Base-by-base conservation (phyloP, 768 basidiomycete genomes). In the Lactarius indigo region DNA sequence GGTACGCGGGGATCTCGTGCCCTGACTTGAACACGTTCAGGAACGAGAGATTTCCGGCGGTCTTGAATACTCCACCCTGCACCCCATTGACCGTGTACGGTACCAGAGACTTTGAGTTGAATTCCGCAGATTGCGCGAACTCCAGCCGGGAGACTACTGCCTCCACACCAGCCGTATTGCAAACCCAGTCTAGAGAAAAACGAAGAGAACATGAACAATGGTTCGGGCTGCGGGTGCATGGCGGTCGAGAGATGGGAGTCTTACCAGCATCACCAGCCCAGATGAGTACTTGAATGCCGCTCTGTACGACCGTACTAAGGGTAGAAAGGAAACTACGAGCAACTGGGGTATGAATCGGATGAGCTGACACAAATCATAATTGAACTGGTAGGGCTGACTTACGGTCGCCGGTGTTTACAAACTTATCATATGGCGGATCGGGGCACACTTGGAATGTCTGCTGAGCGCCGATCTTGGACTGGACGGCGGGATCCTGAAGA, bases 11-110 rank as follows among this genome's bases (percentile, higher is more conserved):
- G 18, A 69, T 44, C 12, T 30, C 12, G 39, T 65, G 64, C 18
- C 81, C 82, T n/a, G 83, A 79, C 2, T 79, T 81, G 55, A 73
- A 80, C 33, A 83, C 76, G 5, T 81, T 76, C n/a, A 84, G 64
- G 65, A 82, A 83, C 5, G 82, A 81, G 64, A 77, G 73, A 0
- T 74, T 81, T 1, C 82, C 82, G 7, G 82, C 81, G 55, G 80
- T 82, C 74, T 84, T 84, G 73, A 74, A 83, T 47, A 78, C 73
- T 2, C 82, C 84, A 18, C 82, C 73, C 5, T 71, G 68, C 59
- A 79, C 76, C 0, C 84, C 84, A 2, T 75, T 70, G 12, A 84
- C 84, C 0, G 74, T 81, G 72, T 79, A 84, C 17, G 76, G 73
- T 12, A 74, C 66, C 71, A 82, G 82, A 0, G 67, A 23, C 65